A percentile compares a stretch with the other conserved stretches of the same genome.
Conservation (phyloP, 2,329 filamentous ascomycete genomes). For the Chalaropsis thielavioides region DNA sequence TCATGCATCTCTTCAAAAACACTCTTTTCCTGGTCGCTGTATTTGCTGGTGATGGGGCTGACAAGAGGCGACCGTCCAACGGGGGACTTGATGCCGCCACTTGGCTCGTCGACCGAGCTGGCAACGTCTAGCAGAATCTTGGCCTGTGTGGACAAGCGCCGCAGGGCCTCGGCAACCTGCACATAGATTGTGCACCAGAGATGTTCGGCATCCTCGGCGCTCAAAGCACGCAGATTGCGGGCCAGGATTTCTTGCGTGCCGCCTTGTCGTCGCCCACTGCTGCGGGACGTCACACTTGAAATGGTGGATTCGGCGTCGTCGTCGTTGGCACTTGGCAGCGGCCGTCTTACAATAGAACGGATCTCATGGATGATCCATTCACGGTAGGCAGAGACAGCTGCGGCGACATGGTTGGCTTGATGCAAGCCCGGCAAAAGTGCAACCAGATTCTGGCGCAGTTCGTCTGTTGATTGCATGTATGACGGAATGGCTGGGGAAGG, state of each 20-base stretch:
- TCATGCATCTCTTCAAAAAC: slow-evolving; percentile 64
- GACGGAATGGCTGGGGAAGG: slow-evolving; percentile 49
- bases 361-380: slow-evolving; percentile 77
- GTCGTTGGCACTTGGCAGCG: slow-evolving; percentile 82
- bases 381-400: slow-evolving; percentile 71
- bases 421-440: slow-evolving; percentile 66
- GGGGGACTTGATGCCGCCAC: slow-evolving; percentile 31
- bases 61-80: slow-evolving; percentile 37
- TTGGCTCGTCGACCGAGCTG: slow-evolving; percentile 43
- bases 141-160: slow-evolving; percentile 75
- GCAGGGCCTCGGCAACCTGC: slow-evolving; percentile 70
- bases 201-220: slow-evolving; percentile 69
- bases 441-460: slow-evolving; percentile 55
- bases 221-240: slow-evolving; percentile 71
- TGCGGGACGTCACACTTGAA: slow-evolving; percentile 53
- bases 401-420: slow-evolving; percentile 61
- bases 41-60: slow-evolving; percentile 32
- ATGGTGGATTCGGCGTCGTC: slow-evolving; percentile 86
- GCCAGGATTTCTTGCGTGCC: slow-evolving; percentile 71
- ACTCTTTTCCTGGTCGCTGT: slow-evolving; percentile 28
- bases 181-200: slow-evolving; percentile 74
- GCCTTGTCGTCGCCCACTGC: slow-evolving; percentile 7
- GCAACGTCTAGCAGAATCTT: slow-evolving; percentile 93
- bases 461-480: slow-evolving; percentile 60
- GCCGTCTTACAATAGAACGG: slow-evolving; percentile 65